Evolutionary conservation across 768 basidiomycete species (phyloP).

Genomic region (Neoboletus magnificus): DNA sequence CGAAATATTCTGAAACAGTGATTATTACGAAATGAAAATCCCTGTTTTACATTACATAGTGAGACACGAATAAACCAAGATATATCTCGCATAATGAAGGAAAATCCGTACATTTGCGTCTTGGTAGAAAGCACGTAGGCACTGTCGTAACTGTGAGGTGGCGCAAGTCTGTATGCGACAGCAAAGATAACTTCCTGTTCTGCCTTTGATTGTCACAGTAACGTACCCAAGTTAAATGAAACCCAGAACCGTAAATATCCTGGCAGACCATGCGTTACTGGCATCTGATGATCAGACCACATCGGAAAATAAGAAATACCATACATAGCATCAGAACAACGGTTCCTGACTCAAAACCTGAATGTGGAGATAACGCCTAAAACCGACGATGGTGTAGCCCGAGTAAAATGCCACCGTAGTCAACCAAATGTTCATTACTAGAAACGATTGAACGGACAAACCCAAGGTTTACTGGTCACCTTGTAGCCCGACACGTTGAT

Average conservation of each 20-base stretch:
- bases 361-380: not conserved
- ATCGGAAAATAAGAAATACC: not conserved
- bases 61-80: conserved; percentile 1
- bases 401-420: not conserved
- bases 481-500: not conserved
- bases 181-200: not conserved
- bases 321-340: not conserved
- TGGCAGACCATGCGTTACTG: not conserved
- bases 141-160: not conserved
- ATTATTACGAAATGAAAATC: not conserved
- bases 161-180: not conserved
- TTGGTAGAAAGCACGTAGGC: not conserved
- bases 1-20: too few relatives aligned
- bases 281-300: not conserved
- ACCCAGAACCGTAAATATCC: not conserved
- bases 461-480: not conserved
- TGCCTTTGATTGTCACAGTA: not conserved
- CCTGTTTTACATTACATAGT: not conserved
- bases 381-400: not conserved
- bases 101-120: not conserved
- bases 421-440: not conserved
- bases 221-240: not conserved
- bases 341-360: not conserved
- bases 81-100: not conserved
- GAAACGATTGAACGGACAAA: not conserved